Conservation (phyloP, 345 rosid genomes). For the Sonneratia caseolaris region DNA sequence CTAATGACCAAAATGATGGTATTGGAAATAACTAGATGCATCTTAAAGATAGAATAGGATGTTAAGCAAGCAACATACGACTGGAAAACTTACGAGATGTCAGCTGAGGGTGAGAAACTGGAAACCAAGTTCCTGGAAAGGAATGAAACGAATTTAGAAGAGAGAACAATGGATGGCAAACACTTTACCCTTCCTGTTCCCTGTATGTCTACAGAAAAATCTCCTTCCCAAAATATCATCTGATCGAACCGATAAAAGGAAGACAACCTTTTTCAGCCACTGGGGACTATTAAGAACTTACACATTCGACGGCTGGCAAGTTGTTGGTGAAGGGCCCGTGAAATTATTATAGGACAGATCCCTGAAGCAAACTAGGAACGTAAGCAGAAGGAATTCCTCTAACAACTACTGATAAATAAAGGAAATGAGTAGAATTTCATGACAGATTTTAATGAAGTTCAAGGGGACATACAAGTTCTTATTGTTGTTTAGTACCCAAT, state of each 20-base stretch:
- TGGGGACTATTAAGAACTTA: slow-evolving; percentile 22
- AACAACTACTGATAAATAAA: too few relatives aligned
- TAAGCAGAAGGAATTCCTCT: background rate
- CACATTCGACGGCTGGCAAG: slow-evolving; percentile 39
- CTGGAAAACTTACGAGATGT: slow-evolving; percentile 42
- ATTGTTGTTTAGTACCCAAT: slow-evolving; percentile 27
- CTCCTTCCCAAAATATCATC: too few relatives aligned
- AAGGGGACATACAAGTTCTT: slow-evolving; percentile 30
- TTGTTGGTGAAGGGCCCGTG: slow-evolving; percentile 23
- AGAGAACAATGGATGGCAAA: too few relatives aligned
- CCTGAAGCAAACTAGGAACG: slow-evolving; percentile 21
- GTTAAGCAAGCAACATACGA: background rate
- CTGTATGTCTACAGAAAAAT: too few relatives aligned
- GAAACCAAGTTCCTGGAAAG: slow-evolving; percentile 60
- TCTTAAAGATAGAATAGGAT: background rate
- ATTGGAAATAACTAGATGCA: background rate
- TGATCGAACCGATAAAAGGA: too few relatives aligned
- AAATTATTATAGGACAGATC: slow-evolving; percentile 89
- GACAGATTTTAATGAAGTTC: slow-evolving; percentile 1
- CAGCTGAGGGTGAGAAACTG: slow-evolving; percentile 29
- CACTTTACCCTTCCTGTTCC: too few relatives aligned
- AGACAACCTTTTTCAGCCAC: too few relatives aligned
- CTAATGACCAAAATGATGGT: slow-evolving; percentile 18
- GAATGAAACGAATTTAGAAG: slow-evolving; percentile 2
- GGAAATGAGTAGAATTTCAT: background rate